phyloP scores from a whole-genome alignment of 495 filamentous ascomycete species.

The Neurospora hispaniola region DNA sequence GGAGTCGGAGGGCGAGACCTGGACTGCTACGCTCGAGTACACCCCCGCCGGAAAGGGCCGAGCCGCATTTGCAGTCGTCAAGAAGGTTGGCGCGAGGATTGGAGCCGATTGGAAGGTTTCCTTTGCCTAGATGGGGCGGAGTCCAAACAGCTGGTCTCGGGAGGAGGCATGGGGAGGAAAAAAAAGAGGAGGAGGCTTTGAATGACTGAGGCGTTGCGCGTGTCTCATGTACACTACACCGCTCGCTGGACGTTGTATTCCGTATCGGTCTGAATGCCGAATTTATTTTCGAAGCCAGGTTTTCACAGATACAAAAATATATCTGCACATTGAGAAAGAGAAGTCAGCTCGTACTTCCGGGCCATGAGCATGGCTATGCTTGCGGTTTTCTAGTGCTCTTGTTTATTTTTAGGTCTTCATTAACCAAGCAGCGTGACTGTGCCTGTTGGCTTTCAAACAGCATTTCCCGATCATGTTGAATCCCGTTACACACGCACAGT shows the following conservation, averaged over 20 bases:
- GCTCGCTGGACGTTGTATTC: not conserved
- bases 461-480: not conserved
- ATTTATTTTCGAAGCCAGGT: not conserved
- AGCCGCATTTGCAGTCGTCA: slow-evolving; percentile 71
- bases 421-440: not conserved
- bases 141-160: not conserved
- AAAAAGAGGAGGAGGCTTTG: not conserved
- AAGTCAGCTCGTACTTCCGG: not conserved
- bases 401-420: not conserved
- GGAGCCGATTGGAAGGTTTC: slow-evolving; percentile 75
- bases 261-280: not conserved
- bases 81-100: slow-evolving; percentile 65
- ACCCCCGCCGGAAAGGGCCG: slow-evolving; percentile 46
- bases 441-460: not conserved
- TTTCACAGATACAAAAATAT: not conserved
- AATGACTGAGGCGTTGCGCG: not conserved
- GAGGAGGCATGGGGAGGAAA: not conserved
- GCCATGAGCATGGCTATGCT: not conserved
- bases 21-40: slow-evolving; percentile 49
- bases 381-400: not conserved
- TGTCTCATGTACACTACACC: not conserved
- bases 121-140: slow-evolving; percentile 16
- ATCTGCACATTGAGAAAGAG: not conserved
- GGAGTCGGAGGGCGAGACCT: slow-evolving; percentile 55
- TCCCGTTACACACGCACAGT: not conserved